Evolutionary conservation across 2,329 filamentous ascomycete genomes (phyloP).

Genomic region (Canariomyces notabilis): DNA sequence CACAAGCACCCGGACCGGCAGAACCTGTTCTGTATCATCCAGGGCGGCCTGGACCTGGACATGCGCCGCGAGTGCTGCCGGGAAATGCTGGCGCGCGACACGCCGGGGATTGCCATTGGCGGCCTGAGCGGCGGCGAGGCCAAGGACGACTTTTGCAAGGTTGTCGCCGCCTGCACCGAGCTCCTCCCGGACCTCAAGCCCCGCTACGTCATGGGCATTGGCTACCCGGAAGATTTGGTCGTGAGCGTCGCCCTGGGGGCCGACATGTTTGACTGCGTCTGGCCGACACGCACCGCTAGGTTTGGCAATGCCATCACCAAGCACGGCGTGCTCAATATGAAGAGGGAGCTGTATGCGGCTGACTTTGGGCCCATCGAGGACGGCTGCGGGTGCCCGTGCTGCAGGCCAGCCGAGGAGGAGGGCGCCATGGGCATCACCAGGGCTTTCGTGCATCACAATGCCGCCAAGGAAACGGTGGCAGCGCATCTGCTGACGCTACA

Average conservation of each 20-base stretch:
- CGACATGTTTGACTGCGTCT: conserved; percentile 99
- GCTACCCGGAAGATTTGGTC: conserved; percentile 92
- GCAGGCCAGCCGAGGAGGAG: conserved; percentile 57
- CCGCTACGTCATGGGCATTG: conserved; percentile 98
- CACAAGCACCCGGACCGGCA: conserved; percentile 79
- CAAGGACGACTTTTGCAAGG: conserved; percentile 85
- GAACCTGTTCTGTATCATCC: conserved; percentile 98
- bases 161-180: conserved; percentile 79
- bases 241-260: conserved; percentile 91
- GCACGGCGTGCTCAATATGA: conserved; percentile 75
- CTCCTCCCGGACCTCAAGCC: conserved; percentile 86
- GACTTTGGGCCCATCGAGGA: conserved; percentile 83
- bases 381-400: conserved; percentile 76
- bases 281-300: conserved; percentile 91
- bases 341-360: conserved; percentile 65
- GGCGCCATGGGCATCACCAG: conserved; percentile 74
- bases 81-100: conserved; percentile 85
- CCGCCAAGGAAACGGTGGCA: conserved; percentile 89
- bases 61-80: conserved; percentile 77
- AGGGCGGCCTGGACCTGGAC: conserved; percentile 85
- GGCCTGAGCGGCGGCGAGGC: conserved; percentile 92
- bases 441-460: conserved; percentile 87
- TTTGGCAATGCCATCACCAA: conserved; percentile 93
- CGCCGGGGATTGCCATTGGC: conserved; percentile 93
- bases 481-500: conserved; percentile 84